phyloP scores from a whole-genome alignment of 176 grass and related monocot genomes.

The Carex myosuroides region DNA sequence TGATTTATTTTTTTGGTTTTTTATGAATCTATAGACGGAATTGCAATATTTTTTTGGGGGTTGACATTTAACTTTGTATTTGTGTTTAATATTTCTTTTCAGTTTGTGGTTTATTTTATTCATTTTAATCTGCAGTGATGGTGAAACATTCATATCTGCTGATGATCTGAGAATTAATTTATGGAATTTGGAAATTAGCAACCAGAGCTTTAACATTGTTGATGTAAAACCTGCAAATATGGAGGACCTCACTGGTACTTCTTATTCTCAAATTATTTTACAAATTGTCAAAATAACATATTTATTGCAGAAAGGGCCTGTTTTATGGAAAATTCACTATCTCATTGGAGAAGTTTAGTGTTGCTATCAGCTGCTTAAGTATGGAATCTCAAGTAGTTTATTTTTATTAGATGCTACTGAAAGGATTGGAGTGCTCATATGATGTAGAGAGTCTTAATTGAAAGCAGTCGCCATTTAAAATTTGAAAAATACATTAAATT shows the following conservation, averaged over 20 bases:
- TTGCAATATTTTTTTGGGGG: neutral
- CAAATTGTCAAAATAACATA: neutral
- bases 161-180: slow-evolving; percentile 95
- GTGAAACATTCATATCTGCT: slow-evolving; percentile 94
- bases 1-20: slow-evolving; percentile 1
- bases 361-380: neutral
- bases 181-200: slow-evolving; percentile 96
- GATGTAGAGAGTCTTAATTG: neutral
- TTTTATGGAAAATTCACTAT: neutral
- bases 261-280: neutral
- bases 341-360: neutral
- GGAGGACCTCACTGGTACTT: slow-evolving; percentile 72
- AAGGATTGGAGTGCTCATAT: neutral
- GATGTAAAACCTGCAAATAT: slow-evolving; percentile 96
- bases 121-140: slow-evolving; percentile 56
- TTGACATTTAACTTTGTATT: neutral
- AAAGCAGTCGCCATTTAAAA: neutral
- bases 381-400: too few relatives aligned
- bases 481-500: neutral
- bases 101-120: slow-evolving; percentile 9
- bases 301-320: neutral
- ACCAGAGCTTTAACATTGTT: slow-evolving; percentile 95
- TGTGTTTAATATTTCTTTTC: slow-evolving; percentile 1
- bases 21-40: too few relatives aligned
- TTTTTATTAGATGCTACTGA: neutral